Conservation (phyloP, 106 monocot genomes). For the Dendrobium chrysotoxum region DNA sequence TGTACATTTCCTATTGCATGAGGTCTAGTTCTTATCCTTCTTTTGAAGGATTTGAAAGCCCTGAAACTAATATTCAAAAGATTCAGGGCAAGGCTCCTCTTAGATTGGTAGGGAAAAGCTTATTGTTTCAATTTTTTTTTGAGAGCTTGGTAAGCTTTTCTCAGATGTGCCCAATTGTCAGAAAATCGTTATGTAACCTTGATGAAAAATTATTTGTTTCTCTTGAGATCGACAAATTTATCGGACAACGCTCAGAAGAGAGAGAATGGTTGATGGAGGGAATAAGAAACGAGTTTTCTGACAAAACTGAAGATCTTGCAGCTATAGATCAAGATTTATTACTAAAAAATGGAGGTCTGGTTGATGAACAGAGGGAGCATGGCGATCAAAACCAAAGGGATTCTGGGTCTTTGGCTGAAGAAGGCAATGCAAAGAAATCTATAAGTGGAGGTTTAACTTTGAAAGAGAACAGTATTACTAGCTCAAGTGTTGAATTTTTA, state of each 20-base stretch:
- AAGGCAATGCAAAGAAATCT: neutral
- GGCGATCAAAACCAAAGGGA: neutral
- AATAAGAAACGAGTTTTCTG: neutral
- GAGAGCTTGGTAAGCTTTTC: neutral
- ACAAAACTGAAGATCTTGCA: neutral
- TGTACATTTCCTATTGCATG: constrained; percentile 14
- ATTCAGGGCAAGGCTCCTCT: neutral
- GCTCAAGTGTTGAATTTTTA: neutral
- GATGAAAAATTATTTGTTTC: neutral
- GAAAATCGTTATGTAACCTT: neutral
- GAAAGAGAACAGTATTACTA: neutral
- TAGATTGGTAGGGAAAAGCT: neutral
- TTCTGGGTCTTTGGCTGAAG: neutral
- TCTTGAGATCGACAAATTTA: neutral
- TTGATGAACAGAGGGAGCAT: too few species aligned
- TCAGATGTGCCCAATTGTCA: neutral
- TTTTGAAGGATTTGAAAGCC: constrained; percentile 1
- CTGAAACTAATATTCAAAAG: constrained; percentile 5
- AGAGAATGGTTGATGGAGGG: neutral
- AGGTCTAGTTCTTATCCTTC: neutral
- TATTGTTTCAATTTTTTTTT: neutral
- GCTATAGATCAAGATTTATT: neutral
- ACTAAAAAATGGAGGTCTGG: neutral
- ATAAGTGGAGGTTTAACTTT: neutral
- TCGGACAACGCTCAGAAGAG: neutral